Evolutionary conservation across 441 rosid genomes (phyloP).

Genomic region (Melastoma candidum): DNA sequence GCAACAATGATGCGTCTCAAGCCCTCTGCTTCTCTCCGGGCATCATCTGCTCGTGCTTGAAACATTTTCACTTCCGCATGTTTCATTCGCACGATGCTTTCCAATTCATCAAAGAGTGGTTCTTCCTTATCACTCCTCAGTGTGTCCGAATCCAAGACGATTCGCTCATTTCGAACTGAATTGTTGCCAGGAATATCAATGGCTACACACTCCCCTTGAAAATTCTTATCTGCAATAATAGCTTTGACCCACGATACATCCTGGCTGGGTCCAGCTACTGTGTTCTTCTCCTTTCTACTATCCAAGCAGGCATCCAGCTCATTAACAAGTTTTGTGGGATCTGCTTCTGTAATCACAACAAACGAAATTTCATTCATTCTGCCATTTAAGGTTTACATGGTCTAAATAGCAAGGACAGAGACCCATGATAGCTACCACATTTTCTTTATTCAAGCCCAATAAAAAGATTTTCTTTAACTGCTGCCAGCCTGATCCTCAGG

Average conservation of each 20-base stretch:
- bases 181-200: conserved; percentile 43
- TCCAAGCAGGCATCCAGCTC: conserved; percentile 33
- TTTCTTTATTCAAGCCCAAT: no score
- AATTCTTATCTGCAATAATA: conserved; percentile 42
- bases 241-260: conserved; percentile 57
- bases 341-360: conserved; percentile 51
- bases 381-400: no score
- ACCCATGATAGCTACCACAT: no score
- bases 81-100: conserved; percentile 79
- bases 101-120: conserved; percentile 74
- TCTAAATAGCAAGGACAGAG: no score
- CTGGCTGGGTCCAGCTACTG: conserved; percentile 41
- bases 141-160: conserved; percentile 30
- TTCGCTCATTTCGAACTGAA: conserved; percentile 39
- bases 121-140: conserved; percentile 41
- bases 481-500: no score
- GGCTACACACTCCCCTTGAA: conserved; percentile 43
- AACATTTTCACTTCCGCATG: conserved; percentile 92
- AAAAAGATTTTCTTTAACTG: no score
- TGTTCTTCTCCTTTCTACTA: conserved; percentile 38
- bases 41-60: conserved; percentile 80
- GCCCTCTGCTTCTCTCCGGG: conserved; percentile 83
- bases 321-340: conserved; percentile 37
- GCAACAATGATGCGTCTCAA: conserved; percentile 71
- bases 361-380: not conserved